Conservation (phyloP, 2,329 filamentous ascomycete species). For the Cladophialophora yegresii region DNA sequence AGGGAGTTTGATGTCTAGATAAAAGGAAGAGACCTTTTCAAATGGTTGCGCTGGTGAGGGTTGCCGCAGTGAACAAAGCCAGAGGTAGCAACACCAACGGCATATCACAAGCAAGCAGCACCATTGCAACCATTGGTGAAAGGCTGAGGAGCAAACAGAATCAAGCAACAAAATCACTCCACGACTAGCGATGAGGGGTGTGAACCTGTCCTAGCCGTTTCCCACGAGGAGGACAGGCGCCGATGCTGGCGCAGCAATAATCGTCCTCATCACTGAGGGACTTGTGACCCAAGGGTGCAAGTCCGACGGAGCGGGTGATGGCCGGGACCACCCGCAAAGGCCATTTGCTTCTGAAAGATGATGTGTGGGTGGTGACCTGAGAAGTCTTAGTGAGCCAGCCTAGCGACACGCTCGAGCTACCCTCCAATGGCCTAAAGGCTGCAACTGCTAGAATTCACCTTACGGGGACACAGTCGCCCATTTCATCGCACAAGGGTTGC, state of each 20-base stretch:
- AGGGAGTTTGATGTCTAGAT: slow-evolving; percentile 10
- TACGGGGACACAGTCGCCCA: slow-evolving; percentile 13
- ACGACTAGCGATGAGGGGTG: slow-evolving; percentile 14
- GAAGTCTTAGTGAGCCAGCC: slow-evolving; percentile 15
- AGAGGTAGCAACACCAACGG: slow-evolving; percentile 15
- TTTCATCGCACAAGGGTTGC: slow-evolving; percentile 6
- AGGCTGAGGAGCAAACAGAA: slow-evolving; percentile 11
- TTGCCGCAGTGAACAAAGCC: slow-evolving; percentile 12
- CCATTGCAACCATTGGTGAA: slow-evolving; percentile 23
- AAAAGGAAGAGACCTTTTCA: slow-evolving; percentile 6
- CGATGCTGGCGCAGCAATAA: slow-evolving; percentile 23
- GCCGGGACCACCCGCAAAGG: slow-evolving; percentile 19
- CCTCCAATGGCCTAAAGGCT: slow-evolving; percentile 7
- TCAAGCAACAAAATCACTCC: slow-evolving; percentile 26
- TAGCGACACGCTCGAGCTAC: not conserved
- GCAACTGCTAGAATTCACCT: not conserved
- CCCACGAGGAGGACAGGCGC: slow-evolving; percentile 20
- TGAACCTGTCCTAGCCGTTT: slow-evolving; percentile 14
- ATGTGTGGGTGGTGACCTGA: slow-evolving; percentile 6
- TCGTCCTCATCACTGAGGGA: slow-evolving; percentile 12
- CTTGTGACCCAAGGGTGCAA: slow-evolving; percentile 3
- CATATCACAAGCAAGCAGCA: slow-evolving; percentile 25
- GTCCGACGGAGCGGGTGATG: slow-evolving; percentile 19
- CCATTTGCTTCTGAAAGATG: slow-evolving; percentile 13
- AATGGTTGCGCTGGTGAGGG: slow-evolving; percentile 9